Evolutionary conservation across 75 land plant species (phyloP).

Genomic region (Cupressus sempervirens): DNA sequence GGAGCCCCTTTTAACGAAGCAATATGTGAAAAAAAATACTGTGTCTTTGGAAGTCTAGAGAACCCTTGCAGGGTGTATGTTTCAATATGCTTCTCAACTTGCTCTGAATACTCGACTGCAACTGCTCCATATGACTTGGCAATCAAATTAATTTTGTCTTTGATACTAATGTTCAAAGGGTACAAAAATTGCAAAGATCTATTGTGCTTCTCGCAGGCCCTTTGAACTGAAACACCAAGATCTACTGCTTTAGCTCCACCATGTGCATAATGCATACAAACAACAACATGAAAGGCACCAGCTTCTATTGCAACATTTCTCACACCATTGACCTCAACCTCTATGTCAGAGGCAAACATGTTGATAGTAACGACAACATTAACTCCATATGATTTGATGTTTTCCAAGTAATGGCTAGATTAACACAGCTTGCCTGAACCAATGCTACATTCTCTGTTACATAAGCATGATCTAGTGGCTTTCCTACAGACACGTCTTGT

Average conservation of each 20-base stretch:
- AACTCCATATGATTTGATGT: slow-evolving; percentile 79
- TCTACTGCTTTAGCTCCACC: slow-evolving; percentile 97
- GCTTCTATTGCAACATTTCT: no score
- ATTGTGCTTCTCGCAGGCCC: slow-evolving; percentile 78
- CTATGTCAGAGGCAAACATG: slow-evolving; percentile 79
- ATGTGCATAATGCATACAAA: slow-evolving; percentile 91
- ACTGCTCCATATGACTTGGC: no score
- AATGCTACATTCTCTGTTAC: slow-evolving; percentile 75
- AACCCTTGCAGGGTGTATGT: slow-evolving; percentile 89
- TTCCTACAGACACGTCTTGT: slow-evolving; percentile 89
- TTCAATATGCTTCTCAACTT: slow-evolving; percentile 95
- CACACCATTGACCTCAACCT: slow-evolving; percentile 84
- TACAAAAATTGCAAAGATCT: slow-evolving; percentile 73
- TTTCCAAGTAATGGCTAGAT: slow-evolving; percentile 78
- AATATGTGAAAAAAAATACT: slow-evolving; percentile 86
- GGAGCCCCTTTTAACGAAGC: slow-evolving; percentile 88
- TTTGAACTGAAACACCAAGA: slow-evolving; percentile 91
- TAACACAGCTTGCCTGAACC: slow-evolving; percentile 79
- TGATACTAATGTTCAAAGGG: slow-evolving; percentile 77
- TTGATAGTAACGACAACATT: slow-evolving; percentile 97
- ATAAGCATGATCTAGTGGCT: slow-evolving; percentile 86
- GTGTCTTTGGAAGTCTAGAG: slow-evolving; percentile 81
- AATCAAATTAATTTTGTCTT: slow-evolving; percentile 90
- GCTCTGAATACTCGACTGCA: slow-evolving; percentile 84
- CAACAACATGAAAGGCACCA: slow-evolving; percentile 95